Base-by-base conservation (phyloP, 2,329 filamentous ascomycete genomes). In the Hymenoscyphus occultus region DNA sequence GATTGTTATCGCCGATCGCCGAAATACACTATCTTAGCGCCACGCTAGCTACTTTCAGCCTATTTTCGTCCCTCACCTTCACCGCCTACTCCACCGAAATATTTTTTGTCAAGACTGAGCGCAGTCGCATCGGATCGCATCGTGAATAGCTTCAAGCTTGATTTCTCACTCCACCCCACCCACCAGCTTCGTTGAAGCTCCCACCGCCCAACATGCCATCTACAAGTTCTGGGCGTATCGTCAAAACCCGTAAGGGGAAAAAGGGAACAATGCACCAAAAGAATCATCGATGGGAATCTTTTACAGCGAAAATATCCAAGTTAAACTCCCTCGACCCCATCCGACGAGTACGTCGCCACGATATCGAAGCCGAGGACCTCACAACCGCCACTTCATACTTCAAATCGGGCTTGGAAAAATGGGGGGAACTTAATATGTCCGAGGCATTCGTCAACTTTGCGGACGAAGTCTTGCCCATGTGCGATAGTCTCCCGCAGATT, bases 321-420 rank as follows among this genome's bases (percentile, higher is more conserved):
- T 86, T 98, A 75, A 95, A 92, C 79, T 87, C 87, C 39, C 84
- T 99, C 79, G 94, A 99, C 74, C 95, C 95, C 57, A 85, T 99
- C 71, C 92, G 95, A 78, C 90, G 90, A 79, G 90, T 96, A 73
- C 91, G 93, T 78, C 90, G 90, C 76, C 86, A 96, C 80, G 88
- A 91, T 74, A 87, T 95, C 80, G 90, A 93, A 68, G 86, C 89
- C 74, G 89, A 91, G 81, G 89, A 93, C 77, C 82, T 89, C 74
- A 86, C 88, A 66, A 83, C 88, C 28, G 86, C 88, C 35, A 90
- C 90, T n/a, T 97, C 94, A 22, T 95, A 96, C 78, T 93, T 99
- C 72, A 86, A 88, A 71, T 88, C 87, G 57, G 88, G 92, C 1
- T 81, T 98, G 69, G 87, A 93, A 69, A 91, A 91, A 84, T 99